Conservation (phyloP, 768 basidiomycete genomes). For the Suillus clintonianus region DNA sequence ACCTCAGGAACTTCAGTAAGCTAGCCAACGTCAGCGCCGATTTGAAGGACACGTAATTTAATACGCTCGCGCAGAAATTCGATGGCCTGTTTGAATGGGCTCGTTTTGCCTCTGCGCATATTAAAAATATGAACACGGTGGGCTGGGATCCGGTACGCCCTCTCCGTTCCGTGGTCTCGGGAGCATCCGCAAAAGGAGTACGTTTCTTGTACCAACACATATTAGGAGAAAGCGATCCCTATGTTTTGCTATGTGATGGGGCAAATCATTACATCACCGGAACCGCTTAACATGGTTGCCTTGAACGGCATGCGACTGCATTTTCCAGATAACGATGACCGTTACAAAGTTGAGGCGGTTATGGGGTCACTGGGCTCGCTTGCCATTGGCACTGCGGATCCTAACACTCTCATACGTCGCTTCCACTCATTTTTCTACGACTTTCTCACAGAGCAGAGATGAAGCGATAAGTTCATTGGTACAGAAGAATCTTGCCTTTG, state of each 20-base stretch:
- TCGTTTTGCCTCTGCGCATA: constrained; percentile 1
- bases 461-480: neutral
- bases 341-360: constrained; percentile 7
- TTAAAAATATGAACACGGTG: neutral
- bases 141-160: neutral
- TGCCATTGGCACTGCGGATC: constrained; percentile 7
- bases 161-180: neutral
- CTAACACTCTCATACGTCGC: constrained; percentile 10
- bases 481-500: constrained; percentile 20
- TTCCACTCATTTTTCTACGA: constrained; percentile 27
- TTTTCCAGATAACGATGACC: neutral
- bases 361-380: constrained; percentile 6
- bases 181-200: neutral
- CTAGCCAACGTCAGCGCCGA: neutral
- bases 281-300: constrained; percentile 4
- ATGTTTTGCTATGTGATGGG: constrained; percentile 9
- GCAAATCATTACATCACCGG: constrained; percentile 1
- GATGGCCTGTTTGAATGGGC: constrained; percentile 29
- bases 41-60: neutral
- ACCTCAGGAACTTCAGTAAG: neutral
- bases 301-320: constrained; percentile 3
- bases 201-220: neutral
- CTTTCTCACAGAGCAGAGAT: neutral
- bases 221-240: neutral
- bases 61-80: constrained; percentile 5